Evolutionary conservation across 208 protist species (phyloP).

Genomic region (Trypanosoma melophagium): DNA sequence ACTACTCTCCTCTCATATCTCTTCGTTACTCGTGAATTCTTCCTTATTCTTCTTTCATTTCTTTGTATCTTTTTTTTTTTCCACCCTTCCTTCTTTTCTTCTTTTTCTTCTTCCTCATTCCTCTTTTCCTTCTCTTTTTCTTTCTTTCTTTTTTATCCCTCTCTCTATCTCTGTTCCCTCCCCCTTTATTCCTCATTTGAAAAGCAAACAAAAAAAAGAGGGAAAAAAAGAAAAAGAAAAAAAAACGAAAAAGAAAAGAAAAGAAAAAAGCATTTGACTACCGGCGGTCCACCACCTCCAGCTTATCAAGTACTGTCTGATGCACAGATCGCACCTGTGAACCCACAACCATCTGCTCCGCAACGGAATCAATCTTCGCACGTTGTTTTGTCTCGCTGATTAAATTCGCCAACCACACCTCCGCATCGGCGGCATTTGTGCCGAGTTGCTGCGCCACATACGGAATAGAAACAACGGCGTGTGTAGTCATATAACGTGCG

Average conservation of each 20-base stretch:
- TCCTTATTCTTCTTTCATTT: not conserved
- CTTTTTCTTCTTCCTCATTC: not conserved
- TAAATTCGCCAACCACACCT: conserved; percentile 90
- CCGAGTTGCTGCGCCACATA: conserved; percentile 80
- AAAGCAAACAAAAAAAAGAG: no score
- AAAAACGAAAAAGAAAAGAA: no score
- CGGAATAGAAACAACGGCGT: conserved; percentile 84
- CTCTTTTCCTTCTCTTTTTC: conserved; percentile 5
- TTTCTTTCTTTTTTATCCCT: not conserved
- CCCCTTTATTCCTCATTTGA: no score
- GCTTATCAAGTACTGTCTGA: conserved; percentile 70
- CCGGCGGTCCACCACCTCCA: conserved; percentile 48
- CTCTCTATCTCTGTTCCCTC: no score
- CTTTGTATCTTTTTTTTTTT: not conserved
- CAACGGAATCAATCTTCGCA: conserved; percentile 90
- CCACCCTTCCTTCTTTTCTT: not conserved
- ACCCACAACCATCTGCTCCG: conserved; percentile 82
- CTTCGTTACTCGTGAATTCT: not conserved
- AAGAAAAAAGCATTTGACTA: not conserved
- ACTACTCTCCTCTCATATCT: no score
- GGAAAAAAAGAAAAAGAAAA: no score
- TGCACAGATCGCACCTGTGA: conserved; percentile 75
- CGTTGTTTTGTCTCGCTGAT: conserved; percentile 90
- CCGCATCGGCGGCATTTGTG: conserved; percentile 69
- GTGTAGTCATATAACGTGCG: conserved; percentile 81